These are phyloP conservation scores for Phlebiopsis flavidoalba DNA, from an alignment of 768 basidiomycete species.

Conservation along the genomic window DNA sequence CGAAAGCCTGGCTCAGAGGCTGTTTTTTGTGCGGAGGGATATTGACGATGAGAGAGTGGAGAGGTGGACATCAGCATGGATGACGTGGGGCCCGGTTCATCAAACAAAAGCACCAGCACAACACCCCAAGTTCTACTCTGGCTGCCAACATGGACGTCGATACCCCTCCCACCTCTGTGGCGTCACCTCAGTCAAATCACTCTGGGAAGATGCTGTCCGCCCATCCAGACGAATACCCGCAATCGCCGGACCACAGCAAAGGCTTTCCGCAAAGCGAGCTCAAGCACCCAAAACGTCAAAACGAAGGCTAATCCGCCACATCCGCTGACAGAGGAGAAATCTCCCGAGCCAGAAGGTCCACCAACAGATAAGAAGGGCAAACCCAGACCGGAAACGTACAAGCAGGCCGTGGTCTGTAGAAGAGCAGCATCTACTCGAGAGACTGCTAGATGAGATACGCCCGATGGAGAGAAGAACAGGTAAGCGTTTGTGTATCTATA, in stretches of 20 bases:
- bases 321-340: background rate
- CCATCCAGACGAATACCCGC: background rate
- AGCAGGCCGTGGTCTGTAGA: constrained; percentile 72
- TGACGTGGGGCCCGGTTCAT: constrained; percentile 17
- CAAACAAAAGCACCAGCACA: background rate
- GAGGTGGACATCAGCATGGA: constrained; percentile 52
- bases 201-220: background rate
- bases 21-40: constrained; percentile 52
- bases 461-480: constrained; percentile 74
- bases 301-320: background rate
- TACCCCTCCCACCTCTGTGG: constrained; percentile 11
- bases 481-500: constrained; percentile 24
- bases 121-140: background rate
- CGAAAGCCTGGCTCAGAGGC: constrained; percentile 26
- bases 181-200: constrained; percentile 6
- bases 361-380: constrained; percentile 25
- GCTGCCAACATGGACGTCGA: constrained; percentile 13
- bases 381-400: constrained; percentile 71
- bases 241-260: constrained; percentile 8
- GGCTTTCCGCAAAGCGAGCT: background rate
- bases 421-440: constrained; percentile 75
- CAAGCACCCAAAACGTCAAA: background rate
- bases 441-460: constrained; percentile 69
- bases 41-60: constrained; percentile 57
- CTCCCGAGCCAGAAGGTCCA: background rate